Base-by-base conservation (phyloP, 352 stramenopile species). In the Albugo laibachii region DNA sequence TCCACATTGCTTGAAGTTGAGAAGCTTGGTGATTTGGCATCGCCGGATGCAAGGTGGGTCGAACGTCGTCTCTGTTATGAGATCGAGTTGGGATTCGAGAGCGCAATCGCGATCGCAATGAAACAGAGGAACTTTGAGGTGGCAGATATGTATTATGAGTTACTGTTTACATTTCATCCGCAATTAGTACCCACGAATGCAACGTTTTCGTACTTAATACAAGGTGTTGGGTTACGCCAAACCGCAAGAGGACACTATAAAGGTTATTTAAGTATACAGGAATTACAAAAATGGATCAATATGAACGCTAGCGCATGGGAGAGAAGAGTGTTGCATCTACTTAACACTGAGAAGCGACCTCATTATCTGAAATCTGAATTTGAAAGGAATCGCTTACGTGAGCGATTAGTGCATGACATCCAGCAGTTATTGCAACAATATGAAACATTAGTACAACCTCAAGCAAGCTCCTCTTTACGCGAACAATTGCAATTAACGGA, bases 61-160 rank as follows among this genome's bases (percentile, higher is more conserved):
- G 24, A 31, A 31, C 24, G 24, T 3, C 24, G 24, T 31, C 24
- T 31, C 8, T 31, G 3, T 8, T 31, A 61, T 21, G 59, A 80
- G 38, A 48, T 82, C 24, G 46, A 42, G 19, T 53, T 55, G 5
- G 69, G 59, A 2, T 86, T 83, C 50, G 70, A 83, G 42, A 72
- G 61, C 36, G 73, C 63, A 38, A 59, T 86, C 13, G 70, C 73
- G 11, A 81, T 86, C 48, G 63, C 70, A 13, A 64, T 63, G 47
- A 86, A 86, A 59, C 73, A 86, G 54, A 58, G 61, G 20, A 67
- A 86, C 48, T 78, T 81, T 31, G 49, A 60, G 5, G 38, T 83
- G 13, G 66, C 65, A 8, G 50, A 45, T 18, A 58, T 43, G 15
- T 54, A 82, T 10, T 51, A 62, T 19, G 35, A 55, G 27, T 70